Evolutionary conservation across 345 rosid species (phyloP), one percentile per base, ranked within the genome.

Genomic region (Isatis tinctoria): DNA sequence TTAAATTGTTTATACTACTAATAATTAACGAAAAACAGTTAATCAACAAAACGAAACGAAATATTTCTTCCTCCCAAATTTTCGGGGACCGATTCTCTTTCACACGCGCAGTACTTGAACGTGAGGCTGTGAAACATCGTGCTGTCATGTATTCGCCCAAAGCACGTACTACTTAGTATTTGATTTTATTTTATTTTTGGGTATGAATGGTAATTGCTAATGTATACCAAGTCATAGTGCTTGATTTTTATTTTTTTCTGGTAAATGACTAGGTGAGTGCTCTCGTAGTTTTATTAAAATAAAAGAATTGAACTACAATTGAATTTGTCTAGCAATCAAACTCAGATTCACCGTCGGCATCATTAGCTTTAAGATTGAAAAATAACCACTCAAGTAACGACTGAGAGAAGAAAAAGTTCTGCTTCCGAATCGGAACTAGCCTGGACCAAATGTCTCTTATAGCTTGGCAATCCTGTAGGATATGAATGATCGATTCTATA

Each of bases 41-140:
- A 53, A 52, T 52, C 12, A 69, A 75, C 13, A 41, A 51, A 52
- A 52, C 5, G 10, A 51, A 52, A 52, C 5, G 10, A 14, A 60
- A 51, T 27, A 69, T 43, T 43, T 53, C 11, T 22, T 43, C 5
- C 22, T 69, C 74, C 79, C 22, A 61, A 69, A 56, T 64, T 3
- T 37, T 37, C 12, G 80, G 72, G 68, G 65, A 56, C 75, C 27
- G 51, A 18, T 45, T 56, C 18, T 44, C 28, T 22, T 53, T 16
- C 70, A 69, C 67, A 70, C 72, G 72, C 80, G 76, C 76, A 70
- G 2, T 4, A 28, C 28, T 49, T 51, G 47, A 68, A 60, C 74
- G 79, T 64, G 72, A 63, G 72, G 37, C 35, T 16, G 27, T 48
- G 28, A 39, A 67, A 49, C 66, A 27, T 76, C 71, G 53, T 64